Percentiles rank a stretch among this genome's conserved stretches.
These are phyloP conservation scores for Mucor lusitanicus DNA, from an alignment of 371 early-diverging fungal genomes.

Conservation along the genomic window DNA sequence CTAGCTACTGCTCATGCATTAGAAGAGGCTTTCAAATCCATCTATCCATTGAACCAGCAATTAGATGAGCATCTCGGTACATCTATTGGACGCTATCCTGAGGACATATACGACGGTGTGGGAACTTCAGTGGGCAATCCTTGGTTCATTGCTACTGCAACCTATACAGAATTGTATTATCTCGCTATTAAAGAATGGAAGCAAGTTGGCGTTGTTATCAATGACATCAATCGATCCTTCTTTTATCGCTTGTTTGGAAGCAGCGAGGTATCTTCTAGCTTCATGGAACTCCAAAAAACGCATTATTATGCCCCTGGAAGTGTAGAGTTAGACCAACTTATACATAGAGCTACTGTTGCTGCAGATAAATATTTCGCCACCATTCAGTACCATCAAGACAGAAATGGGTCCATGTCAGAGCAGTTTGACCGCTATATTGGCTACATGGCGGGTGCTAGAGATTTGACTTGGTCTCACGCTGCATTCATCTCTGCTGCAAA, in stretches of 20 bases:
- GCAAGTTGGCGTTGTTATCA: conserved; percentile 37
- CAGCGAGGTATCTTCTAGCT: conserved; percentile 12
- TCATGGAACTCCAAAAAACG: neutral
- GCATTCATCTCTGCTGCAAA: conserved; percentile 53
- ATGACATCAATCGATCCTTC: conserved; percentile 43
- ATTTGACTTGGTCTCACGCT: conserved; percentile 82
- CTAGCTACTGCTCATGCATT: conserved; percentile 54
- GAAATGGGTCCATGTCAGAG: conserved; percentile 64
- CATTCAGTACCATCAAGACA: conserved; percentile 52
- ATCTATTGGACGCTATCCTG: conserved; percentile 75
- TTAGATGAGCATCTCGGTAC: conserved; percentile 24
- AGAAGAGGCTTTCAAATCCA: conserved; percentile 38
- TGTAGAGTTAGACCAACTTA: conserved; percentile 21
- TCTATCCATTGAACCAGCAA: conserved; percentile 60
- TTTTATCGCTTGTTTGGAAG: conserved; percentile 18
- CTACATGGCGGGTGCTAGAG: conserved; percentile 61
- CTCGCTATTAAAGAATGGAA: conserved; percentile 40
- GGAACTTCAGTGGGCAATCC: conserved; percentile 66
- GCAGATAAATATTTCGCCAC: conserved; percentile 66
- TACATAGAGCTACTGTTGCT: conserved; percentile 6
- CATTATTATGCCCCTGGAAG: conserved; percentile 20
- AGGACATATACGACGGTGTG: conserved; percentile 72
- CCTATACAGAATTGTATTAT: conserved; percentile 69
- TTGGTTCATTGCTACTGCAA: conserved; percentile 71
- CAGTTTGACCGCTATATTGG: conserved; percentile 66